These are phyloP conservation scores for Kazachstania kunashirensis DNA, from an alignment of 805 yeast species.

Conservation along the genomic window DNA sequence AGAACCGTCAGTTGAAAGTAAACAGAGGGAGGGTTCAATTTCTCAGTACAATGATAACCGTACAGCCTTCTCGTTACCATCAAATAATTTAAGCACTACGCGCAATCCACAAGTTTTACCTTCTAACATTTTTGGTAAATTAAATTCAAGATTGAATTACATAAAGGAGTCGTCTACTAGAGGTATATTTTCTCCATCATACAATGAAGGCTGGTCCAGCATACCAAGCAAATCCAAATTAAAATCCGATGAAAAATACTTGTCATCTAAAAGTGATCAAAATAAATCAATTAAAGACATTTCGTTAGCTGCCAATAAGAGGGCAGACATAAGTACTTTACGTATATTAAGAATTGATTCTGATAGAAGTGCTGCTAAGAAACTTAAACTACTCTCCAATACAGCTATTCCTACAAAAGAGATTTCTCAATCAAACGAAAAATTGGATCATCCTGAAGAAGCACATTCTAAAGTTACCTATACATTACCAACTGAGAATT, in stretches of 20 bases:
- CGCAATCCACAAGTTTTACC: slow-evolving; percentile 10
- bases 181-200: slow-evolving; percentile 32
- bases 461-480: no score
- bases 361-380: slow-evolving; percentile 35
- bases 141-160: slow-evolving; percentile 29
- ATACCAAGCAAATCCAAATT: not conserved
- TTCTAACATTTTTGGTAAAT: slow-evolving; percentile 29
- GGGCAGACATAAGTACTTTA: slow-evolving; percentile 22
- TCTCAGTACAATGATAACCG: not conserved
- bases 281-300: slow-evolving; percentile 5
- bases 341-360: slow-evolving; percentile 35
- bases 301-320: slow-evolving; percentile 6
- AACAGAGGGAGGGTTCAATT: no score
- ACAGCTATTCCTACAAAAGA: slow-evolving; percentile 14
- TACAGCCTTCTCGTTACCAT: slow-evolving; percentile 14
- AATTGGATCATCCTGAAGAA: not conserved
- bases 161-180: slow-evolving; percentile 25
- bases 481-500: no score
- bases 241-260: not conserved
- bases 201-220: slow-evolving; percentile 9
- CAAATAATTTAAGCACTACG: slow-evolving; percentile 14
- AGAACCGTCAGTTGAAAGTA: no score
- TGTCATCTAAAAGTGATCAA: not conserved
- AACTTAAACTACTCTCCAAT: slow-evolving; percentile 31
- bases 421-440: slow-evolving; percentile 6